These are phyloP conservation scores for Pezicula carpinea DNA, from an alignment of 2,329 filamentous ascomycete species.

Conservation along the genomic window DNA sequence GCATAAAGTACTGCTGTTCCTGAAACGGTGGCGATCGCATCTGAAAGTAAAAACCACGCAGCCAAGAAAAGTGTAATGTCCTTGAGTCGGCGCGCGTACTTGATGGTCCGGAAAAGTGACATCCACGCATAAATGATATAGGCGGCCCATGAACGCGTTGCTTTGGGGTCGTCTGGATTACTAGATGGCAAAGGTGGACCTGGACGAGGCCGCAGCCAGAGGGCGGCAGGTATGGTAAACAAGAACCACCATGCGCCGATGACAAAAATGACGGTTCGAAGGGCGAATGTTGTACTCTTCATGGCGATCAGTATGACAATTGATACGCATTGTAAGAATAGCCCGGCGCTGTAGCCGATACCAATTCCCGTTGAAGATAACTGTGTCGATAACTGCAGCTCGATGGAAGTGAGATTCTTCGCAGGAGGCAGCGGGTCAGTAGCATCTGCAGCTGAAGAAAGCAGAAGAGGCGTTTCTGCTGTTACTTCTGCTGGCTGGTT, in stretches of 20 bases:
- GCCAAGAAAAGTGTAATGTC: conserved; percentile 76
- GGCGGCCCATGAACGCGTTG: conserved; percentile 51
- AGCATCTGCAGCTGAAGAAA: conserved; percentile 26
- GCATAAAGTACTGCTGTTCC: conserved; percentile 94
- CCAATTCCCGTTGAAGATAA: conserved; percentile 92
- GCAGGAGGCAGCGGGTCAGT: conserved; percentile 30
- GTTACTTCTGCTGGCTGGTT: conserved; percentile 17
- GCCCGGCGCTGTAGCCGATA: conserved; percentile 83
- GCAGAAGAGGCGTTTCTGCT: conserved; percentile 43
- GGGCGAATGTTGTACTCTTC: conserved; percentile 75
- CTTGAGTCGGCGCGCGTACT: conserved; percentile 65
- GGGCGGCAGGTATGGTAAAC: conserved; percentile 82
- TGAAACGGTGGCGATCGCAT: conserved; percentile 90
- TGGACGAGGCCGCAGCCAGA: conserved; percentile 84
- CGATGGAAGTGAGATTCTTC: conserved; percentile 52
- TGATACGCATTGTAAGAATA: conserved; percentile 77
- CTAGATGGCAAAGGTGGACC: conserved; percentile 66
- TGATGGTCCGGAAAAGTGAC: conserved; percentile 74
- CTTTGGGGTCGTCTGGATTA: conserved; percentile 17
- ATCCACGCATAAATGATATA: conserved; percentile 85
- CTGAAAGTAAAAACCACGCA: conserved; percentile 92
- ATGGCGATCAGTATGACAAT: conserved; percentile 72
- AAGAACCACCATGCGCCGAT: conserved; percentile 90
- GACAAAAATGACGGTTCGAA: conserved; percentile 80
- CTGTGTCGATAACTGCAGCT: conserved; percentile 78